These are phyloP conservation scores for Solanum gandarillasii DNA, from an alignment of 257 asterid species.

Conservation along the genomic window DNA sequence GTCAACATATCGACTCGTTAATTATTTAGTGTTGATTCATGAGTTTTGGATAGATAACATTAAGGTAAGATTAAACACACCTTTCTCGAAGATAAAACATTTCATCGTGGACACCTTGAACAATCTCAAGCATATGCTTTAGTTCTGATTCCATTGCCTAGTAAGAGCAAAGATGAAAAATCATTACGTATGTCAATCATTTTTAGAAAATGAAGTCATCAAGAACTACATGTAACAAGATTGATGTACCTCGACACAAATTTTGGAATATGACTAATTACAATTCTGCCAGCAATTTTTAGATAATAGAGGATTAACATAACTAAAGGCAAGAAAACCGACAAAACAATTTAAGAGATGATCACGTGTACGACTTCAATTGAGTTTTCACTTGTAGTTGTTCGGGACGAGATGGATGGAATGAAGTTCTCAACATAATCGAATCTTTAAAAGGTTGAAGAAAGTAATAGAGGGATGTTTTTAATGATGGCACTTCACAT, in stretches of 20 bases:
- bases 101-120: conserved; percentile 66
- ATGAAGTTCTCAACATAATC: neutral
- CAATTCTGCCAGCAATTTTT: neutral
- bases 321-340: neutral
- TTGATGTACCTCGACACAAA: neutral
- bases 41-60: neutral
- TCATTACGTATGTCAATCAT: neutral
- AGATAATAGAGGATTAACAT: neutral
- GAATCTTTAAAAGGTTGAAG: neutral
- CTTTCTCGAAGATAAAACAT: conserved; percentile 71
- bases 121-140: conserved; percentile 56
- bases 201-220: neutral
- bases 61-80: conserved; percentile 7
- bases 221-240: neutral
- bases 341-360: neutral
- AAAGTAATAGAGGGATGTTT: neutral
- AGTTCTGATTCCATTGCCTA: conserved; percentile 68
- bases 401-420: neutral
- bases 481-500: neutral
- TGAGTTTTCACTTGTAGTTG: neutral
- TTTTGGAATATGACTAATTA: neutral
- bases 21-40: neutral
- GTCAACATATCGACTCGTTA: neutral
- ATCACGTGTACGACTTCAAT: neutral
- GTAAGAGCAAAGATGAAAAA: neutral